These are phyloP conservation scores for Salix suchowensis DNA, from an alignment of 345 rosid species.

Conservation along the genomic window DNA sequence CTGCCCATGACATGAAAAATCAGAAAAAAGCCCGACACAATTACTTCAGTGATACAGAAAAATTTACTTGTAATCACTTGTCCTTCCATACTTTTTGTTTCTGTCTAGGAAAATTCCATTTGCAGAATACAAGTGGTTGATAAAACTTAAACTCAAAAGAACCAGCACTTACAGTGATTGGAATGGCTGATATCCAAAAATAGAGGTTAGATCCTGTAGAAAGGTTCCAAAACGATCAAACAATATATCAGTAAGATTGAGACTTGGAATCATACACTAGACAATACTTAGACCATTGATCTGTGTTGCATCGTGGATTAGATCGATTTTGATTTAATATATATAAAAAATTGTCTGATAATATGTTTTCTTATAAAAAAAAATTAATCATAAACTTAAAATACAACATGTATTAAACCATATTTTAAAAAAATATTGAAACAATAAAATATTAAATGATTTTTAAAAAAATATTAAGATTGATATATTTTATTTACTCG, in stretches of 20 bases:
- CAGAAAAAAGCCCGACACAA: not conserved
- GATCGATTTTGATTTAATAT: no score
- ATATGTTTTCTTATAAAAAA: no score
- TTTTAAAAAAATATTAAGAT: no score
- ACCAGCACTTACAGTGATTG: slow-evolving; percentile 57
- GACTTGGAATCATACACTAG: not conserved
- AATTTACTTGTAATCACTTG: not conserved
- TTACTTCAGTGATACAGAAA: not conserved
- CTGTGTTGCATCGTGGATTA: no score
- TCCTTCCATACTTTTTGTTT: not conserved
- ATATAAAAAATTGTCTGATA: no score
- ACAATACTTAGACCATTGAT: not conserved
- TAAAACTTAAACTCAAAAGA: slow-evolving; percentile 9
- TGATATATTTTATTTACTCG: no score
- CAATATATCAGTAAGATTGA: not conserved
- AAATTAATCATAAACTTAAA: no score
- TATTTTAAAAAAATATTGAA: no score
- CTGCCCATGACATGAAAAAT: slow-evolving; percentile 29
- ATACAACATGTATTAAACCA: no score
- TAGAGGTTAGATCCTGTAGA: slow-evolving; percentile 86
- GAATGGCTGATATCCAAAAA: slow-evolving; percentile 94
- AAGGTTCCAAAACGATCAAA: slow-evolving; percentile 6
- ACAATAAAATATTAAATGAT: no score
- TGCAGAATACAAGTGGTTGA: not conserved
- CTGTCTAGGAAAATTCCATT: not conserved